phyloP scores from a whole-genome alignment of 108 stramenopile species.

The Conticribra weissflogii region DNA sequence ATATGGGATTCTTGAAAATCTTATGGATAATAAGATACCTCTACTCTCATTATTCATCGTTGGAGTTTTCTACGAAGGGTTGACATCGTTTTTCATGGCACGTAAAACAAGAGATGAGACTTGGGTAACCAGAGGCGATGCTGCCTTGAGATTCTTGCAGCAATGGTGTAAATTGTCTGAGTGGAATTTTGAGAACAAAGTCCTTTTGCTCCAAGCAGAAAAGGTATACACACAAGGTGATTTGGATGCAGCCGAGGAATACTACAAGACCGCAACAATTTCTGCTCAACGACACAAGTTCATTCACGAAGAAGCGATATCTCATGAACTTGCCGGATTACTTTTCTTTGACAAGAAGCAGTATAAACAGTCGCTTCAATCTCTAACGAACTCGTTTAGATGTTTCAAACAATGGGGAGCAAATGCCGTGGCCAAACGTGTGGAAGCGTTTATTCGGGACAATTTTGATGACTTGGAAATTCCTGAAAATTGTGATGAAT shows the following conservation, averaged over 20 bases:
- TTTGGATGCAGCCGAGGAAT: neutral
- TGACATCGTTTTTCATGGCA: neutral
- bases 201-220: conserved; percentile 4
- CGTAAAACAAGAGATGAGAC: neutral
- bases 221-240: neutral
- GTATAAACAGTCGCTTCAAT: neutral
- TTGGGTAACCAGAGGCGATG: neutral
- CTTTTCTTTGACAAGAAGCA: neutral
- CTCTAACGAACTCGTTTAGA: neutral
- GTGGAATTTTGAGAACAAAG: conserved; percentile 18
- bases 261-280: neutral
- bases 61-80: neutral
- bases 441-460: neutral
- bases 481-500: no score
- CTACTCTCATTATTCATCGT: neutral
- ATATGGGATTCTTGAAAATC: neutral
- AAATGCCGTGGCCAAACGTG: neutral
- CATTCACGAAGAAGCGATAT: neutral
- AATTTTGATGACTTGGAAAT: no score
- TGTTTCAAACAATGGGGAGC: neutral
- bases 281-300: neutral
- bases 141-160: neutral
- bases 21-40: conserved; percentile 1
- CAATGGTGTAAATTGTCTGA: neutral
- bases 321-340: neutral